These are phyloP conservation scores for Diaporthe vaccinii DNA, from an alignment of 2,329 filamentous ascomycete genomes.

Conservation along the genomic window DNA sequence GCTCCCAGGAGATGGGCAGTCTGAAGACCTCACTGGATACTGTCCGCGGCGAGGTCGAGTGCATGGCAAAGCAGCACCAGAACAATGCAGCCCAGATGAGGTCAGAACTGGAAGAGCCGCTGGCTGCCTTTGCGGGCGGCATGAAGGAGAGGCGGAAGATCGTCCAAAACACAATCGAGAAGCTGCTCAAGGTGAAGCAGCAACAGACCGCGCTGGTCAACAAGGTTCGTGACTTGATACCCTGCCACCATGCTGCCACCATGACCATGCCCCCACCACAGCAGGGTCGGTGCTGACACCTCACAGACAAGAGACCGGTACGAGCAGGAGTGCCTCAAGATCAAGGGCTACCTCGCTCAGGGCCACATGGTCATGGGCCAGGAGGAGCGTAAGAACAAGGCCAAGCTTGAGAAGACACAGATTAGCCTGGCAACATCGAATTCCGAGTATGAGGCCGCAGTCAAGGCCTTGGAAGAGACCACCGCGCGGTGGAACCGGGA, in stretches of 20 bases:
- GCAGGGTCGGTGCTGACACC: slow-evolving; percentile 29
- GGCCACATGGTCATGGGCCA: slow-evolving; percentile 99
- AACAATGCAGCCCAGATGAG: slow-evolving; percentile 95
- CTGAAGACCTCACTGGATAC: slow-evolving; percentile 88
- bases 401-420: slow-evolving; percentile 98
- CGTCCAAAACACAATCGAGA: slow-evolving; percentile 93
- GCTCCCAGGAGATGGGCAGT: slow-evolving; percentile 87
- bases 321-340: slow-evolving; percentile 97
- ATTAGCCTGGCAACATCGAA: slow-evolving; percentile 93
- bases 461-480: slow-evolving; percentile 95
- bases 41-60: slow-evolving; percentile 88
- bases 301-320: slow-evolving; percentile 87
- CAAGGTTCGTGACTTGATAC: slow-evolving; percentile 71
- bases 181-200: slow-evolving; percentile 91
- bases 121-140: slow-evolving; percentile 90
- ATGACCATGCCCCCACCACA: not conserved
- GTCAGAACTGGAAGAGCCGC: slow-evolving; percentile 92
- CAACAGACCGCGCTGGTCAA: slow-evolving; percentile 93
- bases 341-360: slow-evolving; percentile 98
- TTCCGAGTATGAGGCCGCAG: slow-evolving; percentile 91
- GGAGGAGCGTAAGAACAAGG: slow-evolving; percentile 98
- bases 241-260: not conserved
- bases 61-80: slow-evolving; percentile 94
- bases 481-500: slow-evolving; percentile 97
- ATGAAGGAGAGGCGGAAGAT: slow-evolving; percentile 99